Conservation (phyloP, 2,329 filamentous ascomycete species). For the Tolypocladium paradoxum region DNA sequence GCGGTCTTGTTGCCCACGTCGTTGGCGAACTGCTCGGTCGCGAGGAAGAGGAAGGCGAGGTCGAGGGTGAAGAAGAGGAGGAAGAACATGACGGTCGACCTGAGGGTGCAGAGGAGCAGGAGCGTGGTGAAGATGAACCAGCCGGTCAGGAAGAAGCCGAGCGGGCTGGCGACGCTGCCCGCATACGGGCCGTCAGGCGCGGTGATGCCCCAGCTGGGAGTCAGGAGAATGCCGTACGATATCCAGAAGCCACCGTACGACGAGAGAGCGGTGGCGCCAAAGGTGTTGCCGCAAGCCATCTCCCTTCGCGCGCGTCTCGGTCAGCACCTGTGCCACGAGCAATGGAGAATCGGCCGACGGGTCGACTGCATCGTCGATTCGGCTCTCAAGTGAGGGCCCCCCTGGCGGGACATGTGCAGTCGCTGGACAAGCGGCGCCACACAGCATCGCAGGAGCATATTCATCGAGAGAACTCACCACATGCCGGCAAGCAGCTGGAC, state of each 20-base stretch:
- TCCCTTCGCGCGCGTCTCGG: conserved; percentile 43
- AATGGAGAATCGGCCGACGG: background rate
- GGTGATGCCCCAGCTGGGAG: conserved; percentile 53
- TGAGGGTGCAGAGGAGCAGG: conserved; percentile 61
- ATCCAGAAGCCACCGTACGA: conserved; percentile 84
- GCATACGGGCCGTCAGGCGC: conserved; percentile 33
- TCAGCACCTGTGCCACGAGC: conserved; percentile 1
- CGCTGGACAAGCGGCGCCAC: background rate
- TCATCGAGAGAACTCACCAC: conserved; percentile 52
- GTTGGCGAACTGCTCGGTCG: conserved; percentile 47
- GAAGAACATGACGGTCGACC: conserved; percentile 71
- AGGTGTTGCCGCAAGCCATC: conserved; percentile 80
- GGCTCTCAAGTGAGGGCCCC: background rate
- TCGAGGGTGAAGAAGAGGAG: conserved; percentile 67
- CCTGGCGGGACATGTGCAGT: too few species aligned
- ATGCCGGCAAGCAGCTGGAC: conserved; percentile 75
- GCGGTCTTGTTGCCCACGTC: conserved; percentile 38
- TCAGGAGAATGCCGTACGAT: conserved; percentile 60
- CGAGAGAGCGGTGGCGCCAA: conserved; percentile 70
- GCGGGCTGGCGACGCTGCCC: conserved; percentile 38
- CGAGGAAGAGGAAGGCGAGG: conserved; percentile 63
- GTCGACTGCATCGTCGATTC: background rate
- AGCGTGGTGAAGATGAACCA: conserved; percentile 83
- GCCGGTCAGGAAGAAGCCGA: conserved; percentile 65
- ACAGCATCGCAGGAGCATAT: background rate